Base-by-base conservation (phyloP, 352 stramenopile species). In the Globisporangium splendens region DNA sequence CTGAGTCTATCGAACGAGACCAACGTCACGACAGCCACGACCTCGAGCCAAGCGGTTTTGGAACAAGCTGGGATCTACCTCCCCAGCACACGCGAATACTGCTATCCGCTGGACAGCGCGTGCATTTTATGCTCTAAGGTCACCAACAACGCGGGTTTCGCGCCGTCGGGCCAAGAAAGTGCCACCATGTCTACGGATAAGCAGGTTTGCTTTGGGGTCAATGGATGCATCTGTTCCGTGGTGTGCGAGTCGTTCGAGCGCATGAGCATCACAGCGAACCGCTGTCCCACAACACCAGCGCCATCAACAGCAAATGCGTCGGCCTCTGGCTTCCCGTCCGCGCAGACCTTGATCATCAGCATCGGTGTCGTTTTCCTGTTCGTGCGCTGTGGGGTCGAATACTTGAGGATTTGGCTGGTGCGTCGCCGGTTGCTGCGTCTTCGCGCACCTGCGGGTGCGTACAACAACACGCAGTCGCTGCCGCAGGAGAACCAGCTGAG, bases 41-140 rank as follows among this genome's bases (percentile, higher is more conserved):
- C 50, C 1, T 28, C n/a, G 24, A 7, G 31, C 18, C 53, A 79
- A 57, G 70, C 74, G 20, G 51, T 79, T 35, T 42, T 89, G 13
- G 73, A 72, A 28, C 57, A 77, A 17, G 72, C 64, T 33, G 69
- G 68, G n/a, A 59, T 68, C 22, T 86, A 76, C 38, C 65, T 68
- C 50, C 74, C 73, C 11, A 86, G 11, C 38, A 21, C 31, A 17
- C 56, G 48, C 17, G 14, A 43, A 38, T 67, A 67, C 52, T 65
- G 59, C 52, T 22, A 44, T 2, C 52, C 22, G 1, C 47, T 51
- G 12, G 59, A 65, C 28, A 21, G n/a, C 35, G 59, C 50, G 11
- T 61, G 59, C 10, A 44, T 28, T 18, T 35, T 62, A 18, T 65
- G 59, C 15, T 24, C 52, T 6, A 54, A 47, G 14, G 46, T 46